Conservation (phyloP, 139 green algal species). For the Dunaliella primolecta region DNA sequence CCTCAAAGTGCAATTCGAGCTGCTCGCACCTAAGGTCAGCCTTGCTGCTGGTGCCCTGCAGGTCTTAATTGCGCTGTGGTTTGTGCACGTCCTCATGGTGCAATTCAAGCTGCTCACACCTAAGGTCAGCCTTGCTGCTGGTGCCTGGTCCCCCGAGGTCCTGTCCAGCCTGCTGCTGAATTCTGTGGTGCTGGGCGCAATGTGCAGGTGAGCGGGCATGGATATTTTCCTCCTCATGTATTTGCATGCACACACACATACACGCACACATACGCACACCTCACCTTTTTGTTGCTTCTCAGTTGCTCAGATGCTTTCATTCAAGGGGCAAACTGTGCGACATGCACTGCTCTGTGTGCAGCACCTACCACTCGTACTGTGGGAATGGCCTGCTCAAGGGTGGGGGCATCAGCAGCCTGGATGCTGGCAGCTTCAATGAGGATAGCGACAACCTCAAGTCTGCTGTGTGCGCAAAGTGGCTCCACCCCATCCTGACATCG, state of each 20-base stretch:
- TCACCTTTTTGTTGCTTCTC: too few relatives aligned
- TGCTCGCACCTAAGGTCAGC: not conserved
- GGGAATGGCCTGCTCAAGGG: constrained; percentile 47
- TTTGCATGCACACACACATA: too few relatives aligned
- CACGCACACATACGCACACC: too few relatives aligned
- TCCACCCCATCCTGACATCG: constrained; percentile 61
- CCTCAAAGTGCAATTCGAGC: not conserved
- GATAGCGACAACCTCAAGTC: constrained; percentile 17
- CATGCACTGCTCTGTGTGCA: too few relatives aligned
- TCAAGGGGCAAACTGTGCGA: too few relatives aligned
- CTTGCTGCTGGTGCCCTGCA: not conserved
- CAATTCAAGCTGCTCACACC: not conserved
- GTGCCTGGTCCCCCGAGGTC: not conserved
- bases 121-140: not conserved
- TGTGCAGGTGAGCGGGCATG: not conserved
- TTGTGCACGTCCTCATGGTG: not conserved
- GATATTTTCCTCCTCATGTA: not conserved
- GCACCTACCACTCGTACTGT: constrained; percentile 62
- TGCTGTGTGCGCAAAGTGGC: constrained; percentile 66
- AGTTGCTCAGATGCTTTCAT: too few relatives aligned
- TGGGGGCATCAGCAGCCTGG: not conserved
- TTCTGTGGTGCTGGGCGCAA: not conserved
- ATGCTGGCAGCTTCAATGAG: not conserved
- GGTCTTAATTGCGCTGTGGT: not conserved
- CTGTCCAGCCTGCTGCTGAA: not conserved